These are phyloP conservation scores for Pontederia crassipes DNA, from an alignment of 176 grass and related monocot genomes.

Conservation along the genomic window DNA sequence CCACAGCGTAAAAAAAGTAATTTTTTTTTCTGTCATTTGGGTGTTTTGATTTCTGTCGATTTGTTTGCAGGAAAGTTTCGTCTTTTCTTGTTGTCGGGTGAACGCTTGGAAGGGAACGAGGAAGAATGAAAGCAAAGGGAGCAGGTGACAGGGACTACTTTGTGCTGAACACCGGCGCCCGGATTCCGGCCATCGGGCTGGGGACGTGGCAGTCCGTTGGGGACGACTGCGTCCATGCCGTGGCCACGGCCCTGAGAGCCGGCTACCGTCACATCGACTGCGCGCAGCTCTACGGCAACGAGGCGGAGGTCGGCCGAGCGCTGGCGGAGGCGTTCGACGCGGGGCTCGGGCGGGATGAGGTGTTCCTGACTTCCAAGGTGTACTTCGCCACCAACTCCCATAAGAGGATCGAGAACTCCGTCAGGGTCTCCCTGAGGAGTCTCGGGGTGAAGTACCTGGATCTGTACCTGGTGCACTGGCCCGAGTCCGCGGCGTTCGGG, in stretches of 20 bases:
- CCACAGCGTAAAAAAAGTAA: too few species aligned
- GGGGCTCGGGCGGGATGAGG: conserved; percentile 27
- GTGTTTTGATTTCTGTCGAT: too few species aligned
- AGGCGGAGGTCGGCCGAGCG: conserved; percentile 29
- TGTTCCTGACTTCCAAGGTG: conserved; percentile 39
- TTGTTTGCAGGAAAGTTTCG: too few species aligned
- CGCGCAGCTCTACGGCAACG: conserved; percentile 38
- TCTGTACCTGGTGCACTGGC: conserved; percentile 43
- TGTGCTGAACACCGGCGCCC: conserved; percentile 31
- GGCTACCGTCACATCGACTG: conserved; percentile 37
- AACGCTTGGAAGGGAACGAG: background rate
- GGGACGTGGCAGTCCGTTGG: conserved; percentile 38
- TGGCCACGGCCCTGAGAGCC: conserved; percentile 24
- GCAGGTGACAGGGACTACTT: conserved; percentile 20
- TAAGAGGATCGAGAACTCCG: conserved; percentile 34
- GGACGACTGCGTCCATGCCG: conserved; percentile 30
- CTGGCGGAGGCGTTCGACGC: conserved; percentile 19
- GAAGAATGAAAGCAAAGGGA: conserved; percentile 21
- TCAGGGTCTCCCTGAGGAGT: conserved; percentile 31
- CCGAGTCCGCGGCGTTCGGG: conserved; percentile 27
- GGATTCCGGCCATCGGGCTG: conserved; percentile 33
- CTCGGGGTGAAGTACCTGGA: conserved; percentile 34
- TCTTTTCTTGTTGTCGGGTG: too few species aligned
- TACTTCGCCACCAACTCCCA: conserved; percentile 30
- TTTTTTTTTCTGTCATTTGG: too few species aligned